phyloP scores from a whole-genome alignment of 2,329 filamentous ascomycete species.

The Colletotrichum lupini region DNA sequence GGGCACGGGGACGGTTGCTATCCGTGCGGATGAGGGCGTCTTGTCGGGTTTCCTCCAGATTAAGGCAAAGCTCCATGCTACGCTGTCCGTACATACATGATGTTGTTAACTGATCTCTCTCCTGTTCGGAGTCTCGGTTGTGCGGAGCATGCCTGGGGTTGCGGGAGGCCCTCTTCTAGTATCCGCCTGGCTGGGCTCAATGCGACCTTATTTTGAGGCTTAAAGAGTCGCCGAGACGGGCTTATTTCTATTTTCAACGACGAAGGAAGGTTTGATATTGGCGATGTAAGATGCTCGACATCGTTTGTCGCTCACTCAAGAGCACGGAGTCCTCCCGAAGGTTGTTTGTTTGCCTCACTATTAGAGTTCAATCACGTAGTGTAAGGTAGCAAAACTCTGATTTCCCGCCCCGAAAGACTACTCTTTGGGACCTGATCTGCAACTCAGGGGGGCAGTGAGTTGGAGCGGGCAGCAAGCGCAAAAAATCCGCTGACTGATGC shows the following conservation, averaged over 20 bases:
- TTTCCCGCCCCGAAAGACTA: background rate
- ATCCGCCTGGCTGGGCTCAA: background rate
- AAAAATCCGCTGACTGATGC: conserved; percentile 7
- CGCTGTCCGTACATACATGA: background rate
- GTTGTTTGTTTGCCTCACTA: background rate
- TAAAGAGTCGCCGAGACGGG: background rate
- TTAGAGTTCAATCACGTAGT: conserved; percentile 10
- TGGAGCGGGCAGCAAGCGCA: too few relatives aligned
- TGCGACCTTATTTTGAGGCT: conserved; percentile 12
- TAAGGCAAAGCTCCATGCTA: background rate
- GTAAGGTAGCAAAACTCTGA: conserved; percentile 2
- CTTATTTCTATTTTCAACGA: background rate
- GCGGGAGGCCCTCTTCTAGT: background rate
- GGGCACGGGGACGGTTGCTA: conserved; percentile 3
- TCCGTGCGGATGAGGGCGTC: conserved; percentile 3
- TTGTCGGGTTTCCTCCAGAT: background rate
- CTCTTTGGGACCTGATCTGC: conserved; percentile 2
- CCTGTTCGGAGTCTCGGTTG: conserved; percentile 2
- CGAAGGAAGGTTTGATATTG: background rate
- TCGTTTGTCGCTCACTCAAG: too few relatives aligned
- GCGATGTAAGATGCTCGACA: background rate
- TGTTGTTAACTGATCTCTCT: background rate
- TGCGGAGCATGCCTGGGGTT: background rate
- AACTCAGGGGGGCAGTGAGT: conserved; percentile 1
- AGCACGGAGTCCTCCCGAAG: background rate